A percentile compares a stretch with the other conserved stretches of the same genome.
These are phyloP conservation scores for Xylariomycetidae sp. DNA, from an alignment of 2,329 filamentous ascomycete species.

Conservation along the genomic window DNA sequence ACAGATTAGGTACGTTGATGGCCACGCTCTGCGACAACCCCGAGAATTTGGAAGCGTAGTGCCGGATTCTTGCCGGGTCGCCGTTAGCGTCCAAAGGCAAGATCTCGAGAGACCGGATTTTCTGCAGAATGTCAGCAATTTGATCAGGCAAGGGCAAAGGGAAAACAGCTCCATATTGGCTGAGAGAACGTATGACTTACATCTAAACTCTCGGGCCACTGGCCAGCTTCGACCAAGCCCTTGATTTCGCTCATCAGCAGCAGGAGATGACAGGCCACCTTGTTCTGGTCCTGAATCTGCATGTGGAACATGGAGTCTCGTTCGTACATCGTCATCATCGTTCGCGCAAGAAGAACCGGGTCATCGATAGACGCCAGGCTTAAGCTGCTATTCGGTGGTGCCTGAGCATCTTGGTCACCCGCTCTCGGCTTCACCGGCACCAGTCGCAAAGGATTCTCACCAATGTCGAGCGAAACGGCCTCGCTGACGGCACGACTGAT, in stretches of 20 bases:
- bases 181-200: conserved; percentile 39
- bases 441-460: conserved; percentile 72
- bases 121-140: conserved; percentile 46
- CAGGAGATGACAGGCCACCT: conserved; percentile 51
- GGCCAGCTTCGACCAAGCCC: conserved; percentile 46
- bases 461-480: conserved; percentile 79
- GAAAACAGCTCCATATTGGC: too few species aligned
- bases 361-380: conserved; percentile 57
- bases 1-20: conserved; percentile 81
- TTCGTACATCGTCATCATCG: conserved; percentile 62
- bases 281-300: conserved; percentile 53
- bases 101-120: conserved; percentile 70
- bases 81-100: conserved; percentile 73
- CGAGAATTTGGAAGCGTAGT: conserved; percentile 75
- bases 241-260: conserved; percentile 60
- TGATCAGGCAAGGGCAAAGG: too few species aligned
- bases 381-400: conserved; percentile 50
- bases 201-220: conserved; percentile 55
- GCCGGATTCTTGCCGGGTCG: conserved; percentile 74
- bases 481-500: conserved; percentile 88
- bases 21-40: conserved; percentile 75
- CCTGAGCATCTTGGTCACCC: conserved; percentile 33
- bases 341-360: conserved; percentile 53
- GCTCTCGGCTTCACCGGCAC: conserved; percentile 73
- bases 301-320: conserved; percentile 57